A percentile compares a stretch with the other conserved stretches of the same genome.
Conservation (phyloP, 768 basidiomycete species). For the Pilatotrama ljubarskyi region DNA sequence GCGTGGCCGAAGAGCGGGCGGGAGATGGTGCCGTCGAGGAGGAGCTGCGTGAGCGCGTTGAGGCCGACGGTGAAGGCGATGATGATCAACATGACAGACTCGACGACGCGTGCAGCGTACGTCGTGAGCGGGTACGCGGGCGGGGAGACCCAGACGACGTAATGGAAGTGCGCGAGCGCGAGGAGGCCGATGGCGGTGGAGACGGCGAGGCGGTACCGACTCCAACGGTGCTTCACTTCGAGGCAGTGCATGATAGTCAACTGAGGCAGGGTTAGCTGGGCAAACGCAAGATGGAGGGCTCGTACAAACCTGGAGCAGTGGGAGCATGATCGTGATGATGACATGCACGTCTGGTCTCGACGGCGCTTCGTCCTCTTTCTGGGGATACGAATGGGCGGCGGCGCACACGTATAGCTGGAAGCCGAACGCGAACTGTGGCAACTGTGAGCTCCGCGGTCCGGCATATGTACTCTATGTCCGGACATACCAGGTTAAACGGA, state of each 20-base stretch:
- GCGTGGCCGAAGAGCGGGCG: conserved; percentile 58
- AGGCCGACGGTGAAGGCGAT: conserved; percentile 61
- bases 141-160: conserved; percentile 50
- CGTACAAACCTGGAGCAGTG: conserved; percentile 60
- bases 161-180: conserved; percentile 67
- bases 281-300: not conserved
- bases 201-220: conserved; percentile 68
- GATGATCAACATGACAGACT: conserved; percentile 57
- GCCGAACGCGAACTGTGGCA: conserved; percentile 66
- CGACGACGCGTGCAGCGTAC: conserved; percentile 72
- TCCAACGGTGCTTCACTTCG: conserved; percentile 62
- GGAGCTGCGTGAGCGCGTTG: conserved; percentile 64
- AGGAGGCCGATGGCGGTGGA: conserved; percentile 62
- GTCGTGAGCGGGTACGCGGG: conserved; percentile 67
- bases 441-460: not conserved
- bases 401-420: conserved; percentile 77
- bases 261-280: conserved; percentile 32
- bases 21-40: conserved; percentile 59
- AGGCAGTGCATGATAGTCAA: conserved; percentile 64
- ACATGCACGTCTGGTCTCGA: conserved; percentile 74
- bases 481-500: conserved; percentile 71
- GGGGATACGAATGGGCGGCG: conserved; percentile 56
- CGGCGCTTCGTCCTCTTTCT: conserved; percentile 44
- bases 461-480: not conserved
- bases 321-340: conserved; percentile 70